Evolutionary conservation across 495 filamentous ascomycete genomes (phyloP).

Genomic region (Neurospora sp.): DNA sequence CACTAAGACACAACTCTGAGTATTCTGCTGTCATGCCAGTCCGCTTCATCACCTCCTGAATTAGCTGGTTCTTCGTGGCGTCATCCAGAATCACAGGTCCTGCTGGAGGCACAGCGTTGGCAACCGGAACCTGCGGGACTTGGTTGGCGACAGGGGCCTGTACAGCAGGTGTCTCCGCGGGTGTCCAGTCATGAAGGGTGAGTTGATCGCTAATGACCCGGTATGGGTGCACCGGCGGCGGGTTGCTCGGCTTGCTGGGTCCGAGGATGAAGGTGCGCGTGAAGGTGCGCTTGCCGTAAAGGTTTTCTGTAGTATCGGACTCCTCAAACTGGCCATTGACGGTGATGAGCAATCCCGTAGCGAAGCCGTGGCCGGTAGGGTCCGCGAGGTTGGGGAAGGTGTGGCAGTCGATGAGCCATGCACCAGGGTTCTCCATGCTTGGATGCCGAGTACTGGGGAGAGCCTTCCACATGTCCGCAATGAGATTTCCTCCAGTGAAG

Average conservation of each 20-base stretch:
- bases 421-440: conserved; percentile 45
- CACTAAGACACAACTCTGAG: conserved; percentile 58
- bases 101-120: conserved; percentile 8
- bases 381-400: conserved; percentile 63
- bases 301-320: conserved; percentile 40
- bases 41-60: conserved; percentile 52
- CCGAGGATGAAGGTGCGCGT: conserved; percentile 78
- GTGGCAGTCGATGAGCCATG: conserved; percentile 79
- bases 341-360: conserved; percentile 65
- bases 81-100: conserved; percentile 16
- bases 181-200: conserved; percentile 44
- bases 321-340: conserved; percentile 82
- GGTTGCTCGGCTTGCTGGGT: conserved; percentile 49
- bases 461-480: conserved; percentile 53
- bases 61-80: conserved; percentile 47
- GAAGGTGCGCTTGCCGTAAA: conserved; percentile 59
- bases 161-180: conserved; percentile 10
- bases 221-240: conserved; percentile 29
- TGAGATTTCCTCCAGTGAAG: conserved; percentile 53
- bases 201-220: conserved; percentile 76
- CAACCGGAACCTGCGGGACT: neutral
- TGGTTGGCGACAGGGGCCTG: conserved; percentile 1
- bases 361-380: conserved; percentile 49
- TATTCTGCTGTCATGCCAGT: conserved; percentile 66
- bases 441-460: conserved; percentile 73